phyloP scores from a whole-genome alignment of 305 asterid genomes.

The Fraxinus paxiana region DNA sequence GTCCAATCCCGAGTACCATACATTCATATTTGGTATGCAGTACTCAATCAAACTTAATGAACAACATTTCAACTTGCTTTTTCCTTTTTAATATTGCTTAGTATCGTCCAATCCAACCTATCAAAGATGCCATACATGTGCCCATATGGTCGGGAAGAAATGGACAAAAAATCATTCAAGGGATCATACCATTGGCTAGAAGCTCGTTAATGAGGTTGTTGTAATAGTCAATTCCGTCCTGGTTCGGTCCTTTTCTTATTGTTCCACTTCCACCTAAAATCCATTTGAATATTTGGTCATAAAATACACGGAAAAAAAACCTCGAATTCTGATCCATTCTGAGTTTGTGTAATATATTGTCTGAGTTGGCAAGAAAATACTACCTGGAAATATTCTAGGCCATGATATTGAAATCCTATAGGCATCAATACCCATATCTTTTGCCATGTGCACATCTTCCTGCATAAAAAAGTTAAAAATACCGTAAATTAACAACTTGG shows the following conservation, averaged over 20 bases:
- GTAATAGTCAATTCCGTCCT: conserved; percentile 43
- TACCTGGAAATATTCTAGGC: conserved; percentile 50
- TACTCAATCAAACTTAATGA: neutral
- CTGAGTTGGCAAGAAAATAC: neutral
- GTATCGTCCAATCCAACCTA: neutral
- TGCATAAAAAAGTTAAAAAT: neutral
- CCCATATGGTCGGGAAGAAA: neutral
- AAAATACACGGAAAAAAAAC: neutral
- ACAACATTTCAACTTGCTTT: neutral
- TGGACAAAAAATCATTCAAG: neutral
- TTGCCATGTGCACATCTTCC: conserved; percentile 41
- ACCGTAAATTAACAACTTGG: neutral
- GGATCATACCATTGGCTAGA: conserved; percentile 36
- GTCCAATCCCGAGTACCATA: neutral
- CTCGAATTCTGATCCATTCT: neutral
- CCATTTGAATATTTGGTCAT: neutral
- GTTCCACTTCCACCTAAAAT: conserved; percentile 47
- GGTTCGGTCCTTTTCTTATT: conserved; percentile 35
- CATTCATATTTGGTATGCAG: neutral
- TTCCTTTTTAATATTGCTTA: neutral
- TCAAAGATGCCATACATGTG: neutral
- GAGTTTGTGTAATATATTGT: neutral
- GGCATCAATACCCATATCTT: conserved; percentile 39
- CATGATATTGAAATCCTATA: conserved; percentile 46
- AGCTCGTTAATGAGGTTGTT: conserved; percentile 41